Conservation (phyloP, 1,139 yeast genomes). For the Scheffersomyces segobiensis region DNA sequence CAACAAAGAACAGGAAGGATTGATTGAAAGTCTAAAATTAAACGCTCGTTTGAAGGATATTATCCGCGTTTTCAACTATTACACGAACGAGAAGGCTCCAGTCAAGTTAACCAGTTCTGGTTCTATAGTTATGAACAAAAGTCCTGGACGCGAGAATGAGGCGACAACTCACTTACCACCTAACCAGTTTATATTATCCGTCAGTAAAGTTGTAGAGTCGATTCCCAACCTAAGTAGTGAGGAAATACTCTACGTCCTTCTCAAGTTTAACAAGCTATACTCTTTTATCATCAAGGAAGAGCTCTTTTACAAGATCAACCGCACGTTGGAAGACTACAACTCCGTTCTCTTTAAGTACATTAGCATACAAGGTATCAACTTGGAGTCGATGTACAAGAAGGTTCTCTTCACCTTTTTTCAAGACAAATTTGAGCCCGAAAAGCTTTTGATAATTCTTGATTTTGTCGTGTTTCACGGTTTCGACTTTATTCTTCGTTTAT, state of each 20-base stretch:
- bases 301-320: conserved; percentile 36
- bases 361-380: conserved; percentile 37
- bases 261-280: conserved; percentile 36
- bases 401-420: conserved; percentile 25
- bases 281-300: conserved; percentile 33
- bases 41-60: conserved; percentile 26
- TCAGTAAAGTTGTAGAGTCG: conserved; percentile 19
- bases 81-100: conserved; percentile 24
- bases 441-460: conserved; percentile 28
- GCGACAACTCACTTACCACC: conserved; percentile 16
- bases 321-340: conserved; percentile 38
- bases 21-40: conserved; percentile 20
- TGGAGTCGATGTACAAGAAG: conserved; percentile 25
- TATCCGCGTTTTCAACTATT: conserved; percentile 34
- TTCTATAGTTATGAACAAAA: conserved; percentile 8
- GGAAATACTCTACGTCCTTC: conserved; percentile 33
- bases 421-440: conserved; percentile 12
- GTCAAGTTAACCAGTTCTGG: conserved; percentile 3
- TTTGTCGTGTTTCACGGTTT: conserved; percentile 44
- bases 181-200: conserved; percentile 23
- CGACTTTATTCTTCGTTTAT: conserved; percentile 33
- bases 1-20: conserved; percentile 16
- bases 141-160: conserved; percentile 4
- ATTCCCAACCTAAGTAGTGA: conserved; percentile 27
- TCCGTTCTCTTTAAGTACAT: conserved; percentile 34